Base-by-base conservation (phyloP, 768 basidiomycete species). In the Naganishia randhawae region DNA sequence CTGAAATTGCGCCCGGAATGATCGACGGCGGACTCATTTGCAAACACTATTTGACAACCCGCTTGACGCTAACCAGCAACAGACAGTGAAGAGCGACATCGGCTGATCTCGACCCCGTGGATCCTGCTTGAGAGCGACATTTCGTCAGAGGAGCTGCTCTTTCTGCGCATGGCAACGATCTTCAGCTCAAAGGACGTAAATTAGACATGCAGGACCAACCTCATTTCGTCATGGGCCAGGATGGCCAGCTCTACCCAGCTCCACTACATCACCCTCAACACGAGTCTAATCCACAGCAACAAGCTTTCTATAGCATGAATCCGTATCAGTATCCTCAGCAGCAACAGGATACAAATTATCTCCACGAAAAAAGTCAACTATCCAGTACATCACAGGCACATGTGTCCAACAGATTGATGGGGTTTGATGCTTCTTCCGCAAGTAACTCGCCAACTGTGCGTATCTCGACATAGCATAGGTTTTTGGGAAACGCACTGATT, bases 191-290 rank as follows among this genome's bases (percentile, higher is more conserved):
- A 48, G 25, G n/a, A 48, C 45, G 45, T 48, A 22, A 22, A 48
- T 11, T 22, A 17, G n/a, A 22, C 37, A 61, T 61, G 57, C 57
- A 61, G 57, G 37, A 22, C 32, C 57, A 61, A 41, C 13, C 37
- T 25, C 57, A 61, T 29, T 61, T 41, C 37, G 22, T 41, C 10
- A 19, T 61, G 25, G 57, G 57, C n/a, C 39, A 61, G 22, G 57
- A 61, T 61, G 57, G 57, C 13, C 57, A 61, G 16, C n/a, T 61
- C 22, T 61, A 61, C 35, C 27, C 54, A n/a, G 16, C 39, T 5
- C 39, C 39, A 61, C 22, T 39, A 2, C 10, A n/a, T 13, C 37
- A 25, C 14, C 57, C 37, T 7, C 57, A 61, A 25, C 57, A 61
- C 8, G 37, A 61, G 27, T 39, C 19, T n/a, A 22, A 48, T 17